Evolutionary conservation across 345 rosid species (phyloP), one percentile per base, ranked within the genome.

Genomic region (Salix exigua): DNA sequence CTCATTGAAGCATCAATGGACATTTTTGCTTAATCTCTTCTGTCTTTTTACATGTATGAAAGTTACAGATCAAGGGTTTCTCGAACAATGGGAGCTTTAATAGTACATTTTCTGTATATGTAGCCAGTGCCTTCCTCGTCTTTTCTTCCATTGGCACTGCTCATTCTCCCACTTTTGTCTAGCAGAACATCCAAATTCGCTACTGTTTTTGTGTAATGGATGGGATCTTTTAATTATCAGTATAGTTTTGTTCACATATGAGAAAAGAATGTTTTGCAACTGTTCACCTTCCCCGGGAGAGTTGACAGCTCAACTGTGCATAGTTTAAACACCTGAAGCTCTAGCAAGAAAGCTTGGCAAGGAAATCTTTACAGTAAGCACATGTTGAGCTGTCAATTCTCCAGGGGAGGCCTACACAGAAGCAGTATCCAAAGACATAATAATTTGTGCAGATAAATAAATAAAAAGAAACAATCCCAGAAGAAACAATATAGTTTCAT

Each of bases 21-120:
- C 70, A 65, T 64, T 77, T 68, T 58, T 74, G 40, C 68, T 33
- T 48, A 67, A 63, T 55, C 68, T 73, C 74, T 67, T 42, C 10
- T 80, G 81, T 74, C 87, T 77, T 77, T 82, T 77, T 77, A 72
- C 77, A 64, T 46, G 40, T 33, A 72, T 72, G 88, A 86, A 83
- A 86, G 88, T 68, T 74, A 83, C 88, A 73, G 40, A 69, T 86
- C 88, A 75, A 62, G 63, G 70, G 65, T 72, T 83, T 81, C 86
- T 83, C 82, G 86, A 85, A 61, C 25, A 78, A 31, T 68, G 85
- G 80, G 88, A 73, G 31, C 79, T 77, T 25, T 72, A 64, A 18
- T 68, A 0, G 80, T 82, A 75, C 74, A 33, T 26, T 73, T 75
- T 38, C 37, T 51, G 46, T 76, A 30, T 69, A 31, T 50, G 44